A percentile compares a stretch with the other conserved stretches of the same genome.
These are phyloP conservation scores for Rhodomyrtus psidioides DNA, from an alignment of 441 rosid species.

Conservation along the genomic window DNA sequence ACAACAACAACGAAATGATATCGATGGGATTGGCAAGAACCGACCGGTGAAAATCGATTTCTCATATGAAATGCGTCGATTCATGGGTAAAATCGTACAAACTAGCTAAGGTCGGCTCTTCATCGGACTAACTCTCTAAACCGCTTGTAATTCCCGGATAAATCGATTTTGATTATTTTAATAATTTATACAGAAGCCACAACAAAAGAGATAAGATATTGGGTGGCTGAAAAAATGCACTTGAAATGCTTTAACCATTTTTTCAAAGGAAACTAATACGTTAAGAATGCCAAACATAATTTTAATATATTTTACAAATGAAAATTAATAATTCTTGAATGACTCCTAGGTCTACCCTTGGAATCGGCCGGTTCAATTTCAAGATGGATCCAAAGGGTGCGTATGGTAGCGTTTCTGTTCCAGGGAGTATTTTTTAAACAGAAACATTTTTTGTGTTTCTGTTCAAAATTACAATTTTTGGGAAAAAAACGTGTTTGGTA, in stretches of 20 bases:
- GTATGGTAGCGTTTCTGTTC: too few species aligned
- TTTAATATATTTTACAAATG: neutral
- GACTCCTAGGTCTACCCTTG: neutral
- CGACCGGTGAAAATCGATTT: fast-evolving
- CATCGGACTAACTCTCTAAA: neutral
- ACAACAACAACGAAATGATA: too few species aligned
- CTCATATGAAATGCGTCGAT: neutral
- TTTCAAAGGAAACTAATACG: neutral
- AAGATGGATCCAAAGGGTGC: fast-evolving
- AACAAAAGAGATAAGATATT: fast-evolving
- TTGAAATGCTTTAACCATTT: neutral
- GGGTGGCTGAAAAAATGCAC: neutral
- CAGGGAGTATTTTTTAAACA: too few species aligned
- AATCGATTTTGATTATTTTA: neutral
- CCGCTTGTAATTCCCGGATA: neutral
- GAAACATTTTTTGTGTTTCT: too few species aligned
- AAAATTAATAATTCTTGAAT: neutral
- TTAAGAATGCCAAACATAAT: neutral
- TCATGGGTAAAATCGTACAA: fast-evolving
- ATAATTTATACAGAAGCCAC: neutral
- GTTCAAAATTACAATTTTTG: too few species aligned
- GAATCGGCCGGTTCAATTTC: fast-evolving
- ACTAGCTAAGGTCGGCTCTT: neutral
- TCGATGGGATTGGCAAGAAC: neutral
- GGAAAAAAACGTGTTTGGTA: too few species aligned